phyloP scores from a whole-genome alignment of 345 rosid species.

The Eucalyptus erythrocorys region DNA sequence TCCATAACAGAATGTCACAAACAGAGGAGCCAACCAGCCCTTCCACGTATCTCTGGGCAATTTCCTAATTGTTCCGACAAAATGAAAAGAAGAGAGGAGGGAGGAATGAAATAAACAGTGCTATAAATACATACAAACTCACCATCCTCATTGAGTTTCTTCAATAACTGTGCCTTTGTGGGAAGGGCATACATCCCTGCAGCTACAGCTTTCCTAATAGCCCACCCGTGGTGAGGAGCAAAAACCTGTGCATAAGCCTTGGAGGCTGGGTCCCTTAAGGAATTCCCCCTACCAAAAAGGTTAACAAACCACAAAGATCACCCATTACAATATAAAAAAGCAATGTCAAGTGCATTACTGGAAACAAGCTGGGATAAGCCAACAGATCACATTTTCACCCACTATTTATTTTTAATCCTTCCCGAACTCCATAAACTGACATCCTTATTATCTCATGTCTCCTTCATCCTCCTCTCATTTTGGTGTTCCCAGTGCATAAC shows the following conservation, averaged over 20 bases:
- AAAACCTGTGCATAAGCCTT: conserved; percentile 88
- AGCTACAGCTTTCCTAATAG: conserved; percentile 79
- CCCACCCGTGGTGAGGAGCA: conserved; percentile 97
- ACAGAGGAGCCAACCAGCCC: background rate
- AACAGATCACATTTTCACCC: background rate
- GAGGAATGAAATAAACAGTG: background rate
- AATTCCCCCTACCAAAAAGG: conserved; percentile 45
- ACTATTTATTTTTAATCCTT: background rate
- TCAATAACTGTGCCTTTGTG: conserved; percentile 62
- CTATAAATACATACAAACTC: conserved; percentile 7
- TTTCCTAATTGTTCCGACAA: background rate
- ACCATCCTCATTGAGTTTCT: conserved; percentile 85
- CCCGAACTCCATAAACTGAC: background rate
- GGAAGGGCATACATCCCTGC: conserved; percentile 97
- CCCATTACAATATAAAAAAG: background rate
- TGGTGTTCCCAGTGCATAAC: background rate
- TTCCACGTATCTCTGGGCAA: background rate
- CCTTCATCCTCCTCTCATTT: background rate
- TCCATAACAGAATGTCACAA: background rate
- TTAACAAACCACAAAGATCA: background rate
- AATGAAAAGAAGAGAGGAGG: background rate
- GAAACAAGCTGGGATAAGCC: background rate
- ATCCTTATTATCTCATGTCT: background rate
- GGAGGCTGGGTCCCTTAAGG: conserved; percentile 78
- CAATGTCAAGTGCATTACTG: background rate